These are phyloP conservation scores for Venturia carpophila DNA, from an alignment of 2,329 filamentous ascomycete species.

Conservation along the genomic window DNA sequence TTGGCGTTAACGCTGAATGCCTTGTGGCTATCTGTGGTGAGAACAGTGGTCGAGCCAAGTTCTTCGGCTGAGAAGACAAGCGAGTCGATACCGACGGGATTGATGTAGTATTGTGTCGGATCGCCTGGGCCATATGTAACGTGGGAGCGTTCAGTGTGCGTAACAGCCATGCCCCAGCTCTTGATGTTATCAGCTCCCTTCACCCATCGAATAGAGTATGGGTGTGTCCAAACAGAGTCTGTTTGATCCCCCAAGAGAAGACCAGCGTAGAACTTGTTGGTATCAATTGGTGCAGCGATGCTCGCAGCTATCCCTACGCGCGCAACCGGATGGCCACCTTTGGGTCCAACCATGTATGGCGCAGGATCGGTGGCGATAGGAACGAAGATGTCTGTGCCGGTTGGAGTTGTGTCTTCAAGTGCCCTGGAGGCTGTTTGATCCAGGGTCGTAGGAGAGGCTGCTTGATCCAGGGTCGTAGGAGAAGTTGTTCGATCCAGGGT, in stretches of 20 bases:
- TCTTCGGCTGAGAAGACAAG: constrained; percentile 72
- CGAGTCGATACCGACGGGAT: constrained; percentile 74
- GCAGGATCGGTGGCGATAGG: background rate
- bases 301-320: background rate
- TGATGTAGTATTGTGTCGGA: constrained; percentile 62
- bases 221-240: constrained; percentile 64
- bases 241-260: constrained; percentile 69
- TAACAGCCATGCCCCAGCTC: constrained; percentile 72
- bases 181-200: constrained; percentile 46
- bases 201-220: constrained; percentile 39
- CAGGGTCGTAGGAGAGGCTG: background rate
- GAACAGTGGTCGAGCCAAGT: constrained; percentile 49
- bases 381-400: constrained; percentile 7
- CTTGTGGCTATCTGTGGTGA: constrained; percentile 45
- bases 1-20: constrained; percentile 60
- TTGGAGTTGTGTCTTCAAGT: background rate
- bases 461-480: background rate
- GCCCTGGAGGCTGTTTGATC: background rate
- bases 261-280: constrained; percentile 67
- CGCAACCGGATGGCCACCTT: constrained; percentile 36
- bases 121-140: constrained; percentile 53
- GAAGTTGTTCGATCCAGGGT: background rate
- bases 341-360: constrained; percentile 26
- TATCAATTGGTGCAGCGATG: constrained; percentile 40
- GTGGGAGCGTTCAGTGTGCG: constrained; percentile 62